Percentiles rank a stretch among this genome's conserved stretches.
phyloP scores from a whole-genome alignment of 176 grass and related monocot species.

The Avena insularis region DNA sequence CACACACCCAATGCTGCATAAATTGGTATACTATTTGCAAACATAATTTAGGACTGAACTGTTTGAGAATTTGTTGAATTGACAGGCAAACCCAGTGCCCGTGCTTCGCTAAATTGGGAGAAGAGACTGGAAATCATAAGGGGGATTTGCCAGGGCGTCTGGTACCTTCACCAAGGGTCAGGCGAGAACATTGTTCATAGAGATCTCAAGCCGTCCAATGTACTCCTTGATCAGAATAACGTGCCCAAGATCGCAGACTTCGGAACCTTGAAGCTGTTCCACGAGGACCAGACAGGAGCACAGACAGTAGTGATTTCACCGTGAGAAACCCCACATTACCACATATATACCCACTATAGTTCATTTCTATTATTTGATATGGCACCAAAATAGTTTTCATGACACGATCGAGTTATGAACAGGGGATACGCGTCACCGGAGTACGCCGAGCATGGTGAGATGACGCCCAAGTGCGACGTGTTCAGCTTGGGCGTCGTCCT shows the following conservation, averaged over 20 bases:
- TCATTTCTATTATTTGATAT: no score
- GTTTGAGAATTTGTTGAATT: neutral
- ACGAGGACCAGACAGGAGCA: neutral
- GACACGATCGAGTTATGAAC: no score
- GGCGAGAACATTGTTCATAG: neutral
- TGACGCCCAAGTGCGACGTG: no score
- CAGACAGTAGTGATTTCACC: neutral
- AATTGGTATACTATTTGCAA: no score
- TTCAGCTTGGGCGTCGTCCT: no score
- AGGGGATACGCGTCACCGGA: no score
- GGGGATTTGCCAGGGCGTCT: neutral
- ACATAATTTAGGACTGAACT: neutral
- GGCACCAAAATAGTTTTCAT: no score
- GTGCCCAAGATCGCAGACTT: constrained; percentile 22
- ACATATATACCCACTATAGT: no score
- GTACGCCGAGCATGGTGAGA: no score
- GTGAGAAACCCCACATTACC: neutral
- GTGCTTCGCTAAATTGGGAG: neutral
- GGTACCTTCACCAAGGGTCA: neutral
- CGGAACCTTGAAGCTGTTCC: neutral
- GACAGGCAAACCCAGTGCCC: neutral
- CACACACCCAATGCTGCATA: neutral
- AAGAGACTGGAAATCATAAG: neutral
- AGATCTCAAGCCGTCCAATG: constrained; percentile 12
- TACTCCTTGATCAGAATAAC: neutral